Evolutionary conservation across 2,329 filamentous ascomycete species (phyloP), one percentile per base, ranked within the genome.

Genomic region (Xylariaceae sp.): DNA sequence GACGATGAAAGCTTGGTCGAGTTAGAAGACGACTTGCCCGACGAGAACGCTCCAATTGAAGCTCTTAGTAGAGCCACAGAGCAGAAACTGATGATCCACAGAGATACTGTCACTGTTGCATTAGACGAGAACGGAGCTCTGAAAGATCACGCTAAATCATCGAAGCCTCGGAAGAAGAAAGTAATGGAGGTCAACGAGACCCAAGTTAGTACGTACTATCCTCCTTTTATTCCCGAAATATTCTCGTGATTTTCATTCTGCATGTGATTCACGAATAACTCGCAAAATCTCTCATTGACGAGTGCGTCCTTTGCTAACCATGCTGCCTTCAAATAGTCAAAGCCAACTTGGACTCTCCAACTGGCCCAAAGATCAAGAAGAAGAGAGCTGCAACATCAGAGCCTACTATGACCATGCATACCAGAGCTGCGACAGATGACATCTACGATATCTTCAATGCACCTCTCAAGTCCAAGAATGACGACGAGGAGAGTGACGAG

Each of bases 371-470:
- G 73, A 81, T 93, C 57, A 88, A 87, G 64, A 90, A 90, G 73
- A 94, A 89, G 72, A 87, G 86, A 57, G 68, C 61, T 41, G 65
- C 67, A 2, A 75, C 81, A 1, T 78, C 82, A 55, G 93, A 97
- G 73, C 90, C 92, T n/a, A 99, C 94, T 1, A 97, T 99, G 92
- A 99, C 94, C 0, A 84, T 99, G 65, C 92, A 97, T 71, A 99
- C 94, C 10, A 90, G 85, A 67, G 93, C 94, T 65, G 94, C 94
- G 3, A 97, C 93, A 63, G 92, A 97, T 67, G 94, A 99, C 67
- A 97, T 99, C 55, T 97, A 97, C 69, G 92, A 92, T 59, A 90
- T 99, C 52, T 99, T 97, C 76, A 97, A 94, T 69, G 89, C 94
- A 59, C 93, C 94, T 1, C 73, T 93, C 17, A 75, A 77, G 58